Base-by-base conservation (phyloP, 768 basidiomycete species). In the Daedalea quercina region DNA sequence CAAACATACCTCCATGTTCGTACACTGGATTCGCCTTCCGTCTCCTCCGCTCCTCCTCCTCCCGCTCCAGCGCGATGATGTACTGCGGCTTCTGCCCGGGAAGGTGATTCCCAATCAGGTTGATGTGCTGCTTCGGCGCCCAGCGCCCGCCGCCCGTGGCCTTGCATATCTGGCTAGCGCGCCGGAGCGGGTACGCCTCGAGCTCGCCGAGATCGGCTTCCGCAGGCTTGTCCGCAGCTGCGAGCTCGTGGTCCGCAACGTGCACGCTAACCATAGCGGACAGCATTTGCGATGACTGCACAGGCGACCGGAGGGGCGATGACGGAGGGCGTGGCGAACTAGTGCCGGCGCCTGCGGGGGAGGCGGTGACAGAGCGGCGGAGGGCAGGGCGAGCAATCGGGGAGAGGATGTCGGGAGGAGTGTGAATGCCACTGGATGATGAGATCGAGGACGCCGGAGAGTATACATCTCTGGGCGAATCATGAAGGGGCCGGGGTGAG, bases 91-190 rank as follows among this genome's bases (percentile, higher is more conserved):
- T 87, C 60, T 75, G 76, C 9, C 86, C 86, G 1, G 82, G 83
- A n/a, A 80, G 67, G 12, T 83, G 77, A 56, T 76, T 72, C 47
- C 76, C 77, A 23, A 63, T 63, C 42, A 61, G 71, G 67, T 52
- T 75, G 58, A 56, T 63, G 11, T 68, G 67, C 26, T 75, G 76
- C 60, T 82, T 84, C 31, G 89, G 88, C 57, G 80, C 78, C 88
- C 88, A 90, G 31, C 89, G 80, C 15, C 88, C 88, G 13, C 87
- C 87, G 44, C 89, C 88, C 19, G 80, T 79, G 1, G 83, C 84
- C 60, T 90, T 91, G 71, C 88, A 91, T 13, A 88, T 74, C 46
- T 77, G 71, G 59, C 78, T 80, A 2, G 82, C 78, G 51, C 81
- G 79, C 41, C 77, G 74, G 20, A 90, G 78, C 1, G 88, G 88